Evolutionary conservation across 805 yeast genomes (phyloP).

Genomic region (Kodamaea restingae): DNA sequence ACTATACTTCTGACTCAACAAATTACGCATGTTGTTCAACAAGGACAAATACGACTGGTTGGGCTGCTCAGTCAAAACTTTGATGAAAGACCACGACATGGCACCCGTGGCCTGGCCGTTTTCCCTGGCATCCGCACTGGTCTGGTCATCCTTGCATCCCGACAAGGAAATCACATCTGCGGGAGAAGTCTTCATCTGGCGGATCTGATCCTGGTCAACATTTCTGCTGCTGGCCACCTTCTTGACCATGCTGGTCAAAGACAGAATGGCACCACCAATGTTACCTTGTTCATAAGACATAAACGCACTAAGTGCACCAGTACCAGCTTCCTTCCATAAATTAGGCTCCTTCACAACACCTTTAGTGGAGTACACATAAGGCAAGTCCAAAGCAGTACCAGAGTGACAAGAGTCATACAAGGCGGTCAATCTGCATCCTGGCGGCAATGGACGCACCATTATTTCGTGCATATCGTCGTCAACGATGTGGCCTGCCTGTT

Average conservation of each 20-base stretch:
- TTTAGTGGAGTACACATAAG: slow-evolving; percentile 37
- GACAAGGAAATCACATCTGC: slow-evolving; percentile 36
- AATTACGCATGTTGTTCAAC: slow-evolving; percentile 34
- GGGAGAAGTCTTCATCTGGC: slow-evolving; percentile 29
- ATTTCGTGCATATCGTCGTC: slow-evolving; percentile 40
- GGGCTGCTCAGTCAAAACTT: slow-evolving; percentile 23
- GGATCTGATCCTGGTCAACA: slow-evolving; percentile 23
- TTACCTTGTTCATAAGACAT: slow-evolving; percentile 32
- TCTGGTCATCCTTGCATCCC: slow-evolving; percentile 41
- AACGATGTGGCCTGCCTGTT: slow-evolving; percentile 29
- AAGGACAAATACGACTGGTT: slow-evolving; percentile 33
- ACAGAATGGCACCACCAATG: slow-evolving; percentile 35
- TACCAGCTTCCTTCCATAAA: slow-evolving; percentile 34
- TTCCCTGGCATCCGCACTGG: slow-evolving; percentile 37
- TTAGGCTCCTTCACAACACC: slow-evolving; percentile 40
- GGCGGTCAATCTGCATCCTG: slow-evolving; percentile 37
- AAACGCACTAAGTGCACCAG: slow-evolving; percentile 30
- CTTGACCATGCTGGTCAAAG: slow-evolving; percentile 32
- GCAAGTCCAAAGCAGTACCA: slow-evolving; percentile 39
- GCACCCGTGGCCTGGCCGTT: slow-evolving; percentile 37
- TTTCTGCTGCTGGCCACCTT: slow-evolving; percentile 21
- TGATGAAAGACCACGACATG: slow-evolving; percentile 37
- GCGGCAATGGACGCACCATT: slow-evolving; percentile 34
- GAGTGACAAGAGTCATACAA: slow-evolving; percentile 39
- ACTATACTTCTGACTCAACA: slow-evolving; percentile 29